phyloP scores from a whole-genome alignment of 2,329 filamentous ascomycete species.

The Trichothecium roseum region DNA sequence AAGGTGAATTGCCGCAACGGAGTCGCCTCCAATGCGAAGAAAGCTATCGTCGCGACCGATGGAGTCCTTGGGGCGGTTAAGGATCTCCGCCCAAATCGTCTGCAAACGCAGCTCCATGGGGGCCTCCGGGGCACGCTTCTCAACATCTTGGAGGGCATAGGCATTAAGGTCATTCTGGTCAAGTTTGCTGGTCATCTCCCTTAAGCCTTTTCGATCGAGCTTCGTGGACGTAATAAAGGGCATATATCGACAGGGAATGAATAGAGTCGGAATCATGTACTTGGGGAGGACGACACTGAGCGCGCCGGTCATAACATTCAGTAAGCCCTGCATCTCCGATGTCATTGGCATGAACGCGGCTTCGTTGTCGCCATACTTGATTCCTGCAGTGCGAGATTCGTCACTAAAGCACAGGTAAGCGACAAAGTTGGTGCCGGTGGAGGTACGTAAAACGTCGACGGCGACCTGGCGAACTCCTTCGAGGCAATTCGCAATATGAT shows the following conservation, averaged over 20 bases:
- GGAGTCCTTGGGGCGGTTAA: constrained; percentile 1
- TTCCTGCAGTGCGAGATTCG: constrained; percentile 3
- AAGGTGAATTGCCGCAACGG: constrained; percentile 9
- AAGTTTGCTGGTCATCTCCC: constrained; percentile 1
- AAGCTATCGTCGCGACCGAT: constrained; percentile 7
- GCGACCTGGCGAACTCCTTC: constrained; percentile 7
- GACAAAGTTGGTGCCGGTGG: constrained; percentile 29
- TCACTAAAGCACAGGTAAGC: constrained; percentile 20
- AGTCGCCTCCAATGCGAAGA: constrained; percentile 9
- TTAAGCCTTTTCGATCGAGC: constrained; percentile 13
- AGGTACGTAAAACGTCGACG: constrained; percentile 31
- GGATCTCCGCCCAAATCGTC: constrained; percentile 17
- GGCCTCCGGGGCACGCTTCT: constrained; percentile 7
- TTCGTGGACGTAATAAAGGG: constrained; percentile 32
- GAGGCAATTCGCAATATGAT: constrained; percentile 3
- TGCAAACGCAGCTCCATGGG: constrained; percentile 17
- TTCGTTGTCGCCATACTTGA: not conserved
- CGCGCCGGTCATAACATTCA: constrained; percentile 3
- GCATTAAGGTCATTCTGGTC: constrained; percentile 6
- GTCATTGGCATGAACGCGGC: not conserved
- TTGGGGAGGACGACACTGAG: constrained; percentile 12
- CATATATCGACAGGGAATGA: constrained; percentile 28
- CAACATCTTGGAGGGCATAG: constrained; percentile 15
- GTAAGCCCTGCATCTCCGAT: not conserved
- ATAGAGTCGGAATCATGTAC: constrained; percentile 32